Conservation (phyloP, 2,329 filamentous ascomycete genomes). For the Penicillium sp. region DNA sequence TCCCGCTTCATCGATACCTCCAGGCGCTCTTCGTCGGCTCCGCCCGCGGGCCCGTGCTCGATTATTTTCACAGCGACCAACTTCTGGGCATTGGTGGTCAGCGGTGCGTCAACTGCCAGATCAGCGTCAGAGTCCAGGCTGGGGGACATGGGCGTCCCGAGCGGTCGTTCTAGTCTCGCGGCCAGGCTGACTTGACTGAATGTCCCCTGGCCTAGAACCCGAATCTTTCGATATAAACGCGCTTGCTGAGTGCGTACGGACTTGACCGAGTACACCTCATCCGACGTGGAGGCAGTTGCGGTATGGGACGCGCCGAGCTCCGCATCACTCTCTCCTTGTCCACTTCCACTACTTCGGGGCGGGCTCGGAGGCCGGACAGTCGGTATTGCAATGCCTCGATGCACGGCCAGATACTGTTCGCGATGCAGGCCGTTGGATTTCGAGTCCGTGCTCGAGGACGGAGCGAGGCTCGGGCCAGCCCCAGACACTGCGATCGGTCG, state of each 20-base stretch:
- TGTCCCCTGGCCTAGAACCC: conserved; percentile 80
- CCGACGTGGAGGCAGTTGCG: conserved; percentile 17
- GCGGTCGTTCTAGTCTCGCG: conserved; percentile 62
- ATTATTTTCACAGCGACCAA: conserved; percentile 93
- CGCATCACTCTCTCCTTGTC: conserved; percentile 48
- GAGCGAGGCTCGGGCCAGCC: conserved; percentile 44
- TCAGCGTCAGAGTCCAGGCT: conserved; percentile 3
- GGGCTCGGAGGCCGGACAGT: conserved; percentile 68
- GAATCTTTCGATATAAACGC: conserved; percentile 71
- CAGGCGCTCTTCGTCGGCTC: conserved; percentile 85
- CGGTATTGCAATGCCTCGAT: conserved; percentile 62
- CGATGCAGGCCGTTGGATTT: conserved; percentile 53
- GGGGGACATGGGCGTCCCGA: conserved; percentile 26
- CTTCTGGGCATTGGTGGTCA: conserved; percentile 58
- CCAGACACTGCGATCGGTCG: conserved; percentile 69
- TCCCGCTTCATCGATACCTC: conserved; percentile 92
- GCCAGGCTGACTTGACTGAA: conserved; percentile 93
- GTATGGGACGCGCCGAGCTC: conserved; percentile 28
- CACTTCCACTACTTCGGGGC: conserved; percentile 64
- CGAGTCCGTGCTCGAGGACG: conserved; percentile 40
- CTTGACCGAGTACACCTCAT: conserved; percentile 64
- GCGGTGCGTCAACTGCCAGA: conserved; percentile 4
- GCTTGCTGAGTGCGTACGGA: conserved; percentile 63
- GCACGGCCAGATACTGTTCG: conserved; percentile 73
- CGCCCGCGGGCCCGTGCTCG: conserved; percentile 87